Conservation (phyloP, 352 stramenopile genomes). For the Lagenidium giganteum region DNA sequence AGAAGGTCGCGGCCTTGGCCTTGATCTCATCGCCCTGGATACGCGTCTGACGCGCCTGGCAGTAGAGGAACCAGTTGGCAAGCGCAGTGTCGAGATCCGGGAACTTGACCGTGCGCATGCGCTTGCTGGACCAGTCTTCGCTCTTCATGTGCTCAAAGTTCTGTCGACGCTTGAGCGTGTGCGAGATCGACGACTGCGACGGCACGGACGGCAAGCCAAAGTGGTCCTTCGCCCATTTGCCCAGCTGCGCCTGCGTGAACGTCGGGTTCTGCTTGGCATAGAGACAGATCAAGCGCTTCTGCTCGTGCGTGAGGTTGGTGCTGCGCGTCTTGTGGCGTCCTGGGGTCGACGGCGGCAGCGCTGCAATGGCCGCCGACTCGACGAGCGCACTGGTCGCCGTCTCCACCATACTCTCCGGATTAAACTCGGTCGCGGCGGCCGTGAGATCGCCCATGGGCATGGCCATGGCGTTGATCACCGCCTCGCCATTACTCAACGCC, state of each 20-base stretch:
- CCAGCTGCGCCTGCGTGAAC: conserved; percentile 65
- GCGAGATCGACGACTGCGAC: conserved; percentile 77
- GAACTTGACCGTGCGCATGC: conserved; percentile 70
- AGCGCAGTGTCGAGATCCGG: conserved; percentile 71
- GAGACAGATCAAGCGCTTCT: conserved; percentile 77
- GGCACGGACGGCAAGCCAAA: conserved; percentile 56
- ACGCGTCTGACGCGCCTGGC: conserved; percentile 45
- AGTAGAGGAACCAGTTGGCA: conserved; percentile 80
- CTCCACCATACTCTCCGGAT: neutral
- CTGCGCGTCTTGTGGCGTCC: conserved; percentile 37
- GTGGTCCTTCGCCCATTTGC: conserved; percentile 64
- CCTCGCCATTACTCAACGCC: neutral
- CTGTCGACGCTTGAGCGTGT: conserved; percentile 72
- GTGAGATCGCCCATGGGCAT: neutral
- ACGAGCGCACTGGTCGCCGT: neutral
- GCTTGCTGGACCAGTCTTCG: conserved; percentile 73
- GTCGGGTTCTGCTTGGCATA: conserved; percentile 68
- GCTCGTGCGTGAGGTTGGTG: conserved; percentile 78
- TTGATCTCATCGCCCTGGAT: conserved; percentile 74
- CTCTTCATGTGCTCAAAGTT: conserved; percentile 70
- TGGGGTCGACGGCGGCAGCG: conserved; percentile 1
- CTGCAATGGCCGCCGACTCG: neutral
- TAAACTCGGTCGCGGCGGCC: neutral
- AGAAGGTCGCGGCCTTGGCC: conserved; percentile 62
- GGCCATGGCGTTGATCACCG: conserved; percentile 3